phyloP scores from a whole-genome alignment of 2,329 filamentous ascomycete genomes.

The Cyanodermella asteris region DNA sequence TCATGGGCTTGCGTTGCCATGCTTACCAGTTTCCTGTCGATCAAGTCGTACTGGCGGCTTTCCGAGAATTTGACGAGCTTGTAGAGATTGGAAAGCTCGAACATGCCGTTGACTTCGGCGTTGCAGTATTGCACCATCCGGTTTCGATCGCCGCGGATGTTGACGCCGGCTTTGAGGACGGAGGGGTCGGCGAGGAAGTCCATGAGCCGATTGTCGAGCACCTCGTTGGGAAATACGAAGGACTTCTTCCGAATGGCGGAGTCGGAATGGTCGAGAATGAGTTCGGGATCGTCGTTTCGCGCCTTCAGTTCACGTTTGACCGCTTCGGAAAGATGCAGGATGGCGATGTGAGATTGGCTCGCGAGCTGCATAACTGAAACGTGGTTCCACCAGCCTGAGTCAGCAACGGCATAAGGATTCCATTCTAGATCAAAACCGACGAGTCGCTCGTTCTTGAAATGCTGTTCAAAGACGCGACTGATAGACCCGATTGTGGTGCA shows the following conservation, averaged over 20 bases:
- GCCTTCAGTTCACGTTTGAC: slow-evolving; percentile 18
- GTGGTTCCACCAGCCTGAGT: slow-evolving; percentile 37
- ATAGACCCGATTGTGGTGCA: slow-evolving; percentile 46
- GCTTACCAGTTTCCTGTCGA: slow-evolving; percentile 45
- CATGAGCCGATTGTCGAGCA: too few species aligned
- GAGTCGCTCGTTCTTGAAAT: slow-evolving; percentile 47
- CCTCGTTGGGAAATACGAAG: too few species aligned
- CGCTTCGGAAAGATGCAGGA: slow-evolving; percentile 61
- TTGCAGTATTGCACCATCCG: slow-evolving; percentile 44
- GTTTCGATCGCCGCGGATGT: slow-evolving; percentile 47
- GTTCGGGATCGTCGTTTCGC: too few species aligned
- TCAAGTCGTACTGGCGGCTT: slow-evolving; percentile 27
- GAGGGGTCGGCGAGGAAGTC: too few species aligned
- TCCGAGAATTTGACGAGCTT: slow-evolving; percentile 49
- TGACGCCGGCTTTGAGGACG: slow-evolving; percentile 57
- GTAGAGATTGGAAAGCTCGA: slow-evolving; percentile 70
- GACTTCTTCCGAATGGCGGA: too few species aligned
- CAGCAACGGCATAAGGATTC: slow-evolving; percentile 30
- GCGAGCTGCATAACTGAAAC: slow-evolving; percentile 71
- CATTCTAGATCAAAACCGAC: slow-evolving; percentile 88
- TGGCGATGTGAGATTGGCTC: slow-evolving; percentile 48
- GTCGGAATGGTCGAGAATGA: too few species aligned
- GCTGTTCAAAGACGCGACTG: slow-evolving; percentile 37
- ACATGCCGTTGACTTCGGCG: slow-evolving; percentile 42
- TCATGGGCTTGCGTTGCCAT: slow-evolving; percentile 50